Percentiles rank a stretch among this genome's conserved stretches.
phyloP scores from a whole-genome alignment of 2,329 filamentous ascomycete species.

The Neodidymelliopsis sp. region DNA sequence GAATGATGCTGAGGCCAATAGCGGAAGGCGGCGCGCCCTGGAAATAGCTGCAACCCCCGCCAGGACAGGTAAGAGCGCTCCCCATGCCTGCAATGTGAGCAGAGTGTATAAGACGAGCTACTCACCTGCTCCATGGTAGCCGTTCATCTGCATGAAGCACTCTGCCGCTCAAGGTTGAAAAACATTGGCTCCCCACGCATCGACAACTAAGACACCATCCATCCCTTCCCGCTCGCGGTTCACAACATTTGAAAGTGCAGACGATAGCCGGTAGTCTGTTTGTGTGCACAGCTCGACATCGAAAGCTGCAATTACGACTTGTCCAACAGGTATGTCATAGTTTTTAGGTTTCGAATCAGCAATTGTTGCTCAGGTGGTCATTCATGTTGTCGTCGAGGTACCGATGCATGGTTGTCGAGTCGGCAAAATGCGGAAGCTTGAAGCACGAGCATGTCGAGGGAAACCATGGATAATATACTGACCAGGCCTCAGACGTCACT shows the following conservation, averaged over 20 bases:
- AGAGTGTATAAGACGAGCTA: conserved; percentile 47
- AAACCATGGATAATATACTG: conserved; percentile 45
- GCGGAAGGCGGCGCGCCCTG: conserved; percentile 42
- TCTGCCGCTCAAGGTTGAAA: conserved; percentile 32
- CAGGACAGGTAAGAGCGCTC: conserved; percentile 42
- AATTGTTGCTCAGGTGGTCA: not conserved
- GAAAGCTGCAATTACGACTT: not conserved
- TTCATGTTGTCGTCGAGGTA: not conserved
- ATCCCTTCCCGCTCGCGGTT: conserved; percentile 27
- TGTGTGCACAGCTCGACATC: conserved; percentile 19
- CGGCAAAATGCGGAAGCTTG: not conserved
- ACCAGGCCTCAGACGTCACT: conserved; percentile 28
- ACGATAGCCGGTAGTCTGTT: conserved; percentile 7
- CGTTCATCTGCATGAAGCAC: conserved; percentile 36
- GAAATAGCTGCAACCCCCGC: conserved; percentile 41
- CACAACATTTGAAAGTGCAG: conserved; percentile 25
- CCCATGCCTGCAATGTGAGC: conserved; percentile 25
- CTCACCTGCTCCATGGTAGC: conserved; percentile 33
- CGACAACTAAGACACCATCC: conserved; percentile 37
- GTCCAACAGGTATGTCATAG: conserved; percentile 30
- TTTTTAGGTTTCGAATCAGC: not conserved
- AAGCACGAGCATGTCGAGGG: conserved; percentile 22
- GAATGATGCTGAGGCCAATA: conserved; percentile 42
- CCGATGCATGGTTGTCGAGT: conserved; percentile 24
- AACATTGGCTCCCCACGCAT: conserved; percentile 35